Percentiles rank a stretch among this genome's conserved stretches.
Conservation (phyloP, 2,329 filamentous ascomycete species). For the Aureobasidium uvarum region DNA sequence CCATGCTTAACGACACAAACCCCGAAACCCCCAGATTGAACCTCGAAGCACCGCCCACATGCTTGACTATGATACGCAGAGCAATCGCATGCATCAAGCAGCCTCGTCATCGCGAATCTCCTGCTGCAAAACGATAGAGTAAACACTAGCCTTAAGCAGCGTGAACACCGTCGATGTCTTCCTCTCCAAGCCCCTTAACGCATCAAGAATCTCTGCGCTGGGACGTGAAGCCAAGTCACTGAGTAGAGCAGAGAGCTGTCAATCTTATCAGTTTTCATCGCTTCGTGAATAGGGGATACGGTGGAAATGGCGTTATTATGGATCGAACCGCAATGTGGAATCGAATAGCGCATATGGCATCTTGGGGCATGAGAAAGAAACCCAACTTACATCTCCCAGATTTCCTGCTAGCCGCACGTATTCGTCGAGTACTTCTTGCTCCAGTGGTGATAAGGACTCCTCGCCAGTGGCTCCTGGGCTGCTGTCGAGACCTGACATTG, state of each 20-base stretch:
- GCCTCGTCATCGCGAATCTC: slow-evolving; percentile 73
- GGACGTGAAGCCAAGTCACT: slow-evolving; percentile 64
- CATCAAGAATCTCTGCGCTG: slow-evolving; percentile 75
- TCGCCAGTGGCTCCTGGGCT: slow-evolving; percentile 26
- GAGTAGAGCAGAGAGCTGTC: slow-evolving; percentile 57
- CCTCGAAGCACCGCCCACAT: not conserved
- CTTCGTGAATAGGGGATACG: not conserved
- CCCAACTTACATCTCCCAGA: slow-evolving; percentile 71
- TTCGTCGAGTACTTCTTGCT: slow-evolving; percentile 93
- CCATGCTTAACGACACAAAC: not conserved
- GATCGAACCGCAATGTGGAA: no score
- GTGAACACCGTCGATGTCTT: slow-evolving; percentile 96
- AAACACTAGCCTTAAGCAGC: slow-evolving; percentile 94
- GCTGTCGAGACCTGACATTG: slow-evolving; percentile 18
- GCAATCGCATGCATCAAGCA: not conserved
- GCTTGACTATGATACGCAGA: not conserved
- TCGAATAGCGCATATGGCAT: not conserved
- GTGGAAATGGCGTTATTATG: no score
- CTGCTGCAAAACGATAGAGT: slow-evolving; percentile 97
- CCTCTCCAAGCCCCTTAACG: slow-evolving; percentile 80
- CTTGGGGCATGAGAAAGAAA: not conserved
- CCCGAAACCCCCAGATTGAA: not conserved
- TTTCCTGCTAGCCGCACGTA: slow-evolving; percentile 85
- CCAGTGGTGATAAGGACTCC: slow-evolving; percentile 64
- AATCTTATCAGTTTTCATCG: not conserved